Evolutionary conservation across 495 filamentous ascomycete species (phyloP).

Genomic region (Penicillium cataractarum): DNA sequence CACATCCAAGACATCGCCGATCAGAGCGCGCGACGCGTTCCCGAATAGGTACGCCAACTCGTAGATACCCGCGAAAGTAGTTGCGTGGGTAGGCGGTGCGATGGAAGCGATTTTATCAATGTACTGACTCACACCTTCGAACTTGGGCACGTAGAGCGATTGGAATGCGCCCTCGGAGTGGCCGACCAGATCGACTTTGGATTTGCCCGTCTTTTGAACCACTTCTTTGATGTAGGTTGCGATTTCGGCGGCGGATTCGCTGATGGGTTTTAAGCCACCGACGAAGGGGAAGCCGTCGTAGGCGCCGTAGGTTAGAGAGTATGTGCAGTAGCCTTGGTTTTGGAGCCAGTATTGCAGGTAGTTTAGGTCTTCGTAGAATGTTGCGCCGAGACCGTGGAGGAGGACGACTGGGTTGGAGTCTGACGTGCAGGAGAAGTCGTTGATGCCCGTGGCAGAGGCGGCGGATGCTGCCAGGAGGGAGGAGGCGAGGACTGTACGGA

Average conservation of each 20-base stretch:
- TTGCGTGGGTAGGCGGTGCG: constrained; percentile 55
- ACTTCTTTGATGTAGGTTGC: constrained; percentile 53
- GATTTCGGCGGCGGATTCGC: constrained; percentile 51
- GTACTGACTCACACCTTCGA: constrained; percentile 45
- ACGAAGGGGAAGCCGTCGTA: constrained; percentile 50
- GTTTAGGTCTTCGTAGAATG: constrained; percentile 56
- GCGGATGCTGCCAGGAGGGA: constrained; percentile 24
- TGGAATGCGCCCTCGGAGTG: constrained; percentile 60
- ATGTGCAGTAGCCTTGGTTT: constrained; percentile 55
- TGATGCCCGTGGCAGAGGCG: constrained; percentile 31
- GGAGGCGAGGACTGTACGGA: constrained; percentile 18
- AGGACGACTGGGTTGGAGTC: constrained; percentile 51
- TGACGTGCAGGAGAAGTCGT: constrained; percentile 47
- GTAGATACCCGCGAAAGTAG: constrained; percentile 50
- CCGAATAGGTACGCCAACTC: constrained; percentile 49
- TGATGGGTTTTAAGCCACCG: constrained; percentile 50
- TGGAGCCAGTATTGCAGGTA: constrained; percentile 55
- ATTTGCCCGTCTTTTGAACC: constrained; percentile 40
- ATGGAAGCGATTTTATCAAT: constrained; percentile 54
- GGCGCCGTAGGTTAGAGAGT: constrained; percentile 54
- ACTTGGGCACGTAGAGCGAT: constrained; percentile 56
- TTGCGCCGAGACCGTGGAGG: constrained; percentile 57
- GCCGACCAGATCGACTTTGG: constrained; percentile 54
- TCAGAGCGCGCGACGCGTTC: constrained; percentile 34
- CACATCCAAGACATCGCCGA: constrained; percentile 36